These are phyloP conservation scores for Vitis amurensis DNA, from an alignment of 164 flowering plant genomes.

Conservation along the genomic window DNA sequence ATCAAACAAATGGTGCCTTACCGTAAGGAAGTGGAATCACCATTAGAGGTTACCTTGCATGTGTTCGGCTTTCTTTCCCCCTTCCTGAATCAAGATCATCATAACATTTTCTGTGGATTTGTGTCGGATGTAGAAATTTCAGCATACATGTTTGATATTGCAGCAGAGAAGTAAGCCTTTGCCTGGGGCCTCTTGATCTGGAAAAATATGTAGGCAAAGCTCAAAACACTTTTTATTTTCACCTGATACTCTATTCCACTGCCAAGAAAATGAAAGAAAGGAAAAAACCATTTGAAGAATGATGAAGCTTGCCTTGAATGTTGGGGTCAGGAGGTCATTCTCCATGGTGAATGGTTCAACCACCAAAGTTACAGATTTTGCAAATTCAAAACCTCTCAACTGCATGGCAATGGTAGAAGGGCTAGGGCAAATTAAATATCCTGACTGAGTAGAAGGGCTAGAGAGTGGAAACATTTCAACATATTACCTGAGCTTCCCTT, in stretches of 20 bases:
- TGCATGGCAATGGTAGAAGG: constrained; percentile 23
- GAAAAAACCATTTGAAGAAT: too few species aligned
- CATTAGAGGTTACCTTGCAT: too few species aligned
- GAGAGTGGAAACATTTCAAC: not conserved
- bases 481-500: constrained; percentile 77
- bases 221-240: too few species aligned
- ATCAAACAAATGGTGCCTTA: too few species aligned
- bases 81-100: not conserved
- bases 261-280: not conserved
- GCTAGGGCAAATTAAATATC: too few species aligned
- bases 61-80: too few species aligned
- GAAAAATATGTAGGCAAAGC: not conserved
- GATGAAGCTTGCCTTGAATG: constrained; percentile 59
- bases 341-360: constrained; percentile 83
- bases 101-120: constrained; percentile 13
- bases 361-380: constrained; percentile 78
- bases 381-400: constrained; percentile 97
- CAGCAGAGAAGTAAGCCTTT: constrained; percentile 74
- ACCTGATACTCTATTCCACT: not conserved
- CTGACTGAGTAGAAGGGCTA: too few species aligned
- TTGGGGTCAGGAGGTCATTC: constrained; percentile 90
- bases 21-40: too few species aligned
- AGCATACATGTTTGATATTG: constrained; percentile 73
- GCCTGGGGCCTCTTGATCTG: constrained; percentile 97
- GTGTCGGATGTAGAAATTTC: constrained; percentile 57